phyloP scores from a whole-genome alignment of 768 basidiomycete species.

The Dictyophora rubrovolvata region DNA sequence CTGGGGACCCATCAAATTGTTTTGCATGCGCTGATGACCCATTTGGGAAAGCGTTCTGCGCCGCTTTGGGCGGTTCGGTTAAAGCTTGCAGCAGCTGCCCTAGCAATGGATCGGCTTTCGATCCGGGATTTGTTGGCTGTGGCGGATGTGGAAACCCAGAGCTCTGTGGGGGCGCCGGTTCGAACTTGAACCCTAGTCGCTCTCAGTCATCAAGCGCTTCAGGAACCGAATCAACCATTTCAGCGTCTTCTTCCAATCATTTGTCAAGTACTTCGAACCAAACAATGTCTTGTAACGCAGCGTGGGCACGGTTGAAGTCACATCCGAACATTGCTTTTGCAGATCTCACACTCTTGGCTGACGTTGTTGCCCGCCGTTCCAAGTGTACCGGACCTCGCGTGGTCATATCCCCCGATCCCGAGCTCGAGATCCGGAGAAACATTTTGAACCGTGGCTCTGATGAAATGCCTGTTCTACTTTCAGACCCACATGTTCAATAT shows the following conservation, averaged over 20 bases:
- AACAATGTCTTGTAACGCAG: conserved; percentile 69
- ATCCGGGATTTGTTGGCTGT: conserved; percentile 14
- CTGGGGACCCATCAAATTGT: conserved; percentile 82
- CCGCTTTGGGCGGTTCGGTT: conserved; percentile 55
- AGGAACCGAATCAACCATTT: background rate
- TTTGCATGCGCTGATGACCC: conserved; percentile 75
- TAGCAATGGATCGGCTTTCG: conserved; percentile 20
- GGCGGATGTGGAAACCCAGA: conserved; percentile 20
- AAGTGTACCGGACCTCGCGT: conserved; percentile 66
- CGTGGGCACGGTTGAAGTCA: conserved; percentile 76
- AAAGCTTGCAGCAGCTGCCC: conserved; percentile 51
- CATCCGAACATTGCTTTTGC: conserved; percentile 85
- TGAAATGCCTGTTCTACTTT: conserved; percentile 35
- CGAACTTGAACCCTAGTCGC: conserved; percentile 10
- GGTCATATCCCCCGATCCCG: conserved; percentile 47
- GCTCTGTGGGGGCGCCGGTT: conserved; percentile 24
- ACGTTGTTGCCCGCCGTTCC: conserved; percentile 78
- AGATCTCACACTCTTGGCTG: conserved; percentile 74
- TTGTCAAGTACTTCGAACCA: conserved; percentile 21
- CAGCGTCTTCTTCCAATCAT: background rate
- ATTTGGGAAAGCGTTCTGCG: conserved; percentile 84
- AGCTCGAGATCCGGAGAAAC: conserved; percentile 23
- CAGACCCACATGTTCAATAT: conserved; percentile 46
- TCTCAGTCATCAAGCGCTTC: background rate
- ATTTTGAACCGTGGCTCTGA: conserved; percentile 11